A percentile compares a stretch with the other conserved stretches of the same genome.
These are phyloP conservation scores for Giardia muris DNA, from an alignment of 208 protist species.

Conservation along the genomic window DNA sequence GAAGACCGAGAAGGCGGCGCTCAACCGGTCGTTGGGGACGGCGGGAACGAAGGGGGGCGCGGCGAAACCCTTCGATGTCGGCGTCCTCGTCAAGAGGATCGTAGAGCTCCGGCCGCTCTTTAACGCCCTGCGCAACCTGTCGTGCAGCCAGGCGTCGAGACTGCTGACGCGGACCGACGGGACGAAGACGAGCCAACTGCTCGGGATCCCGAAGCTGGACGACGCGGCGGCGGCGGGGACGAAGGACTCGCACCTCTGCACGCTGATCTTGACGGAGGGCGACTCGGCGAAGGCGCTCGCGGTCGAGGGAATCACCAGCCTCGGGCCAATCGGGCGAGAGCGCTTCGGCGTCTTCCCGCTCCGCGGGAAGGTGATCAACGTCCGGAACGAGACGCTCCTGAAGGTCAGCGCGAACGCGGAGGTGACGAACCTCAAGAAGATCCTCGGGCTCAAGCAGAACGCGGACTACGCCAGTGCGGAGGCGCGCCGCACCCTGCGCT, in stretches of 20 bases:
- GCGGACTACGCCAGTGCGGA: constrained; percentile 60
- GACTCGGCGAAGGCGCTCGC: constrained; percentile 91
- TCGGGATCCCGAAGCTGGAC: constrained; percentile 86
- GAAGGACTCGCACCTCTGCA: constrained; percentile 69
- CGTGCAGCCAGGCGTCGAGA: background rate
- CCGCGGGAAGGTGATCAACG: constrained; percentile 93
- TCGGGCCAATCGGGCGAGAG: constrained; percentile 82
- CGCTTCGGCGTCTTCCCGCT: constrained; percentile 98
- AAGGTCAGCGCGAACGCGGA: constrained; percentile 76
- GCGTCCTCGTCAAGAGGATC: constrained; percentile 67
- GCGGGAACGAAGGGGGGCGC: too few relatives aligned
- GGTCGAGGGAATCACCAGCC: constrained; percentile 27
- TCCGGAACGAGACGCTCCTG: constrained; percentile 76
- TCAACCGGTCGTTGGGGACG: constrained; percentile 62
- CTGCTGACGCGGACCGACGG: constrained; percentile 32
- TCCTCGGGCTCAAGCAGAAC: constrained; percentile 64
- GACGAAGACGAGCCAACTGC: constrained; percentile 56
- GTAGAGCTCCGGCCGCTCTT: constrained; percentile 46
- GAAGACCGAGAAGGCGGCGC: constrained; percentile 69
- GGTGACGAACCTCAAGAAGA: constrained; percentile 59
- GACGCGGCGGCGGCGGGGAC: constrained; percentile 93
- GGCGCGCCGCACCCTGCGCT: constrained; percentile 67
- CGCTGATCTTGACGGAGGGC: constrained; percentile 97
- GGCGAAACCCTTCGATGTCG: constrained; percentile 18
- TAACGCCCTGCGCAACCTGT: background rate